Conservation (phyloP, 1,139 yeast genomes). For the Candida sanyaensis region DNA sequence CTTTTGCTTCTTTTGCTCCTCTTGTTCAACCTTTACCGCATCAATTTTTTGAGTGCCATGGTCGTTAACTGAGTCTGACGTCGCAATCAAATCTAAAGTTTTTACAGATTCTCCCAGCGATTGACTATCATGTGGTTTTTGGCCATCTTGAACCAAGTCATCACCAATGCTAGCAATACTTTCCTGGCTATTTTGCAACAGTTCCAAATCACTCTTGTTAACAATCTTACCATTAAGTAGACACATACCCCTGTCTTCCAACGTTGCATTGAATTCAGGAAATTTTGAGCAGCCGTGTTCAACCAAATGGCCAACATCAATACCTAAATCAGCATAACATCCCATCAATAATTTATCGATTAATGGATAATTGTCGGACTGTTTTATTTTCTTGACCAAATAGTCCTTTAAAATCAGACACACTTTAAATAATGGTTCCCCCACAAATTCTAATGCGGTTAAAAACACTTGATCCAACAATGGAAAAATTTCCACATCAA, state of each 20-base stretch:
- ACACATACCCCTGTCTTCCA: conserved; percentile 5
- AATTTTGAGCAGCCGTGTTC: background rate
- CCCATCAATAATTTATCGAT: conserved; percentile 14
- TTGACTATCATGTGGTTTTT: background rate
- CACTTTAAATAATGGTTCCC: conserved; percentile 1
- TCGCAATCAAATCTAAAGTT: background rate
- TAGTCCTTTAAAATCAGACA: conserved; percentile 14
- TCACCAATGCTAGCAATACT: background rate
- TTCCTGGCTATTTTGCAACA: background rate
- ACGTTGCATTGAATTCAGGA: conserved; percentile 3
- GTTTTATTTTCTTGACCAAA: conserved; percentile 9
- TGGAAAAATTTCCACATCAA: conserved; percentile 9
- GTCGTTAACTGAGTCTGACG: background rate
- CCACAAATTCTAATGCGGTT: background rate
- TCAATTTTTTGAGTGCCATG: background rate
- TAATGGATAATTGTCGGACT: conserved; percentile 9
- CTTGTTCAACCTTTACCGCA: background rate
- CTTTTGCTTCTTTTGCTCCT: background rate
- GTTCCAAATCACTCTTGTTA: background rate
- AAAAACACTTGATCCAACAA: conserved; percentile 7
- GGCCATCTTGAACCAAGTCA: background rate
- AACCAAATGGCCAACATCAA: conserved; percentile 9
- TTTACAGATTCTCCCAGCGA: background rate
- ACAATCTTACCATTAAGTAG: conserved; percentile 3
- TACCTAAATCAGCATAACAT: conserved; percentile 11